A percentile compares a stretch with the other conserved stretches of the same genome.
Evolutionary conservation across 805 yeast genomes (phyloP).

Genomic region (Ogataea nitratoaversa): DNA sequence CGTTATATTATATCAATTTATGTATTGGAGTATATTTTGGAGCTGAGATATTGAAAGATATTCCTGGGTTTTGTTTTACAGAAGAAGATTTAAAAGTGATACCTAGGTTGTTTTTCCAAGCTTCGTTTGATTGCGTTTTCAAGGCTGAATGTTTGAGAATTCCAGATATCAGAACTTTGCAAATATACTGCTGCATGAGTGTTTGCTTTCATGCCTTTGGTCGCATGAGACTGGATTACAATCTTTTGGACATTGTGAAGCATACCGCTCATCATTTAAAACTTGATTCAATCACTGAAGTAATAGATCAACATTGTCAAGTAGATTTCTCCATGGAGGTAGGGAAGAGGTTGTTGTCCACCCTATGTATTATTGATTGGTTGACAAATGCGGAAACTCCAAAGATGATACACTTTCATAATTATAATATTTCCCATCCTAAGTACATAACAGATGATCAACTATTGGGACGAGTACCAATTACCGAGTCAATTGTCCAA

Average conservation of each 20-base stretch:
- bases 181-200: constrained; percentile 7
- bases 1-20: constrained; percentile 4
- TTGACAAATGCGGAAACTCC: background rate
- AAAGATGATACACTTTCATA: background rate
- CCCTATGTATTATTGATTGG: constrained; percentile 9
- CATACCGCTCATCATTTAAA: background rate
- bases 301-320: background rate
- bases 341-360: constrained; percentile 5
- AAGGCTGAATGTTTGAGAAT: constrained; percentile 6
- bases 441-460: background rate
- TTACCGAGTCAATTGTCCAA: background rate
- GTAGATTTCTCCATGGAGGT: constrained; percentile 2
- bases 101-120: constrained; percentile 3
- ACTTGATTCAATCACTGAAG: background rate
- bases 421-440: background rate
- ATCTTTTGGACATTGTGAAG: constrained; percentile 1
- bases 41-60: background rate
- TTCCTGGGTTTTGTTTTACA: background rate
- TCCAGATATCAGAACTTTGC: constrained; percentile 7
- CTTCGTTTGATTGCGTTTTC: constrained; percentile 7
- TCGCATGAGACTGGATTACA: background rate
- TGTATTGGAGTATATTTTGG: constrained; percentile 8
- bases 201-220: constrained; percentile 10
- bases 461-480: background rate
- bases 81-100: constrained; percentile 1